Evolutionary conservation across 2,329 filamentous ascomycete species (phyloP), one percentile per base, ranked within the genome.

Genomic region (Mollisia scopiformis): DNA sequence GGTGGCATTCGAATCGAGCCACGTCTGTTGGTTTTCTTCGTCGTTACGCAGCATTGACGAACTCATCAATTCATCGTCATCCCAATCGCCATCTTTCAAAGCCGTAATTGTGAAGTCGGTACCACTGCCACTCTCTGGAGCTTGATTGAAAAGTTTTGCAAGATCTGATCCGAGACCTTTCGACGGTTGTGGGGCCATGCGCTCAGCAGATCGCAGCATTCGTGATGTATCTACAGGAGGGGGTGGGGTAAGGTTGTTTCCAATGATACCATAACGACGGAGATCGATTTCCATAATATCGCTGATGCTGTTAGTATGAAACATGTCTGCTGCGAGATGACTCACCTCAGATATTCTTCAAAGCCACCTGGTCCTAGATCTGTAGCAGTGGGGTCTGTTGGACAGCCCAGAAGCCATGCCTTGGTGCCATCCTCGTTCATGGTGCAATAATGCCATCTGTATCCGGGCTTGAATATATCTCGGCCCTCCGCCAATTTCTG

Each of bases 361-460:
- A 93, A 88, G 3, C 86, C 87, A 59, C 87, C 89, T 14, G 85
- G 83, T 1, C 85, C 88, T 16, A 88, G 80, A 39, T 89, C 89
- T 51, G 88, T 86, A 6, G 84, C 80, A 19, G 83, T 78, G 41
- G 83, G 79, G 65, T 97, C 92, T 3, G 91, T 89, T 2, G 91
- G 91, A 71, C 93, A 97, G 8, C 95, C 95, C n/a, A 99, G 83
- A 25, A 99, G 81, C 93, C 95, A 99, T 7, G 93, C 95, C 73
- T 96, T 97, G 6, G 95, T 97, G 6, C 94, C 94, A 69, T 96
- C 92, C 62, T 95, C 89, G 73, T 97, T 96, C 77, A 97, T 90
- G 2, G 93, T 96, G 75, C 95, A 98, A 74, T 99, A 99, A 75
- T 98, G 94, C 95, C 95, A 99, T 62, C 94, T 87, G 75, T 95